Base-by-base conservation (phyloP, 805 yeast genomes). In the Metschnikowia arizonensis region DNA sequence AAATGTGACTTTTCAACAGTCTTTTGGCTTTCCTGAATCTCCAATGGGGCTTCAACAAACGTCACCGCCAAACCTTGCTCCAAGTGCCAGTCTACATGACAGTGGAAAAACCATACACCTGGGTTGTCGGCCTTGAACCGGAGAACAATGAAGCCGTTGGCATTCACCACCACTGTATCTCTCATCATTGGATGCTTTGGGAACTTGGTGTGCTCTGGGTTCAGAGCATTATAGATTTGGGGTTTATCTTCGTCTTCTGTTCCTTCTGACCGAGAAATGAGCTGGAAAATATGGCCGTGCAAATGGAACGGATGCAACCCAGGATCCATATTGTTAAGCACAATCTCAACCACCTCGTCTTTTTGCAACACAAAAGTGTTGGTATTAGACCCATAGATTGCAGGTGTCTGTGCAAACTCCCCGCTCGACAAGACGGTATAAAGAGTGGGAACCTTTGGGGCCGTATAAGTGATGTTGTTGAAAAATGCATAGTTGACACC, bases 21-120 rank as follows among this genome's bases (percentile, higher is more conserved):
- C 18, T 59, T 8, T 30, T 54, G 52, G 15, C 42, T 39, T 23
- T 40, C 37, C 54, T 76, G 75, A 28, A 84, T 60, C 29, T 69
- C 68, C 42, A 69, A 56, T 17, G 93, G 91, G 25, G 85, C 86
- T 63, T 85, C 95, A 33, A 85, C 70, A 30, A 85, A 76, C 1
- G 79, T 78, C 42, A 84, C 70, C 6, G 90, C 90, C 44, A 85
- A 72, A 24, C 95, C 95, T 67, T 85, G 93, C 54, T 81, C 83
- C 62, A 85, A 76, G 65, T 85, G 95, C 84, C 89, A 85, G 58
- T 85, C 91, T 45, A 85, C 78, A 60, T 87, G 96, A 65, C 97
- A 89, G 62, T 89, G 97, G 81, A 89, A 85, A 50, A 85, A 79
- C 97, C 97, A 90, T 21, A 88, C 82, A 46, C 97, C 97, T 2